Conservation (phyloP, 768 basidiomycete genomes). For the Dentipellis sp. region DNA sequence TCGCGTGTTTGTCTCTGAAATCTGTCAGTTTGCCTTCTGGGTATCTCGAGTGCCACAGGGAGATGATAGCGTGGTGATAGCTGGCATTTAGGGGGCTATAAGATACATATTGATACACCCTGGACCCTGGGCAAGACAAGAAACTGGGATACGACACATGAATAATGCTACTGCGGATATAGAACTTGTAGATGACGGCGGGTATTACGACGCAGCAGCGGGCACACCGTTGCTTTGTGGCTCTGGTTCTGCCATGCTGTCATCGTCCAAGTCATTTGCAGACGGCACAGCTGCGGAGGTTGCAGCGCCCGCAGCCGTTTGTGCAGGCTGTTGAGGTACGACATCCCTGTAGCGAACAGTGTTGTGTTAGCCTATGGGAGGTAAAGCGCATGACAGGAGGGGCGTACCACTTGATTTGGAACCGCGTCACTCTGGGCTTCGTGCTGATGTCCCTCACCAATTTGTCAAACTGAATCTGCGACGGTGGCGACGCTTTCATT, state of each 20-base stretch:
- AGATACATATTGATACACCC: not conserved
- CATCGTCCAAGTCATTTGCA: conserved; percentile 51
- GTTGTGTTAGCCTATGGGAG: not conserved
- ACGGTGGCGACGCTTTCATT: conserved; percentile 69
- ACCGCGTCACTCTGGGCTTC: conserved; percentile 90
- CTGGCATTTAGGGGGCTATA: not conserved
- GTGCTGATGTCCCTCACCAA: conserved; percentile 82
- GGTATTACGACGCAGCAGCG: not conserved
- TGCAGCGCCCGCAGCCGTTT: conserved; percentile 48
- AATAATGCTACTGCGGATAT: too few species aligned
- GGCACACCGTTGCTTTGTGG: conserved; percentile 6
- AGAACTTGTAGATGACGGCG: not conserved
- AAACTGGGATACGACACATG: not conserved
- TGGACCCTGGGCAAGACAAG: not conserved
- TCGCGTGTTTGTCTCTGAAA: too few species aligned
- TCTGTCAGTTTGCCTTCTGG: too few species aligned
- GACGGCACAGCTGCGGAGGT: conserved; percentile 69
- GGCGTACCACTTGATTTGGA: conserved; percentile 78
- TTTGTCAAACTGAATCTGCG: conserved; percentile 62
- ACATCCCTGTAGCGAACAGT: conserved; percentile 5
- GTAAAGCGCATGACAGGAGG: not conserved
- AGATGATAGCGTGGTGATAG: too few species aligned
- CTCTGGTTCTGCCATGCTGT: conserved; percentile 17
- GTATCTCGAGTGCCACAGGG: too few species aligned
- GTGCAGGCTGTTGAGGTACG: conserved; percentile 34